These are phyloP conservation scores for Bothriochloa decipiens DNA, from an alignment of 176 grass and related monocot genomes.

Conservation along the genomic window DNA sequence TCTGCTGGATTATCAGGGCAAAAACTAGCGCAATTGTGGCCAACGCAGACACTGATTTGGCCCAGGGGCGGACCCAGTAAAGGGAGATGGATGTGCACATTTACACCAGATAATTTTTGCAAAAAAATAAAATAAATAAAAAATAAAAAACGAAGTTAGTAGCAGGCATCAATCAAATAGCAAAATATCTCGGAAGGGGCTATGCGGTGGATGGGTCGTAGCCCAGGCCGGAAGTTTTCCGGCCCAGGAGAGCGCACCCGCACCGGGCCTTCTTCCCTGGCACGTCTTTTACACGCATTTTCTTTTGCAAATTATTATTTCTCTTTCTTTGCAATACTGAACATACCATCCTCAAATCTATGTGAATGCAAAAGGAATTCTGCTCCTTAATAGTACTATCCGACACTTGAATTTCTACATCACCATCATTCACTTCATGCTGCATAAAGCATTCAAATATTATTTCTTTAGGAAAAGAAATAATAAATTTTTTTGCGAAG, in stretches of 20 bases:
- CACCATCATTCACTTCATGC: too few species aligned
- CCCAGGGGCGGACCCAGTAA: neutral
- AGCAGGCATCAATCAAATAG: neutral
- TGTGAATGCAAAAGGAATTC: too few species aligned
- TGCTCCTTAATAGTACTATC: too few species aligned
- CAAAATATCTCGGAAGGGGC: neutral
- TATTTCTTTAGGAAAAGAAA: too few species aligned
- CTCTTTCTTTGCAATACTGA: too few species aligned
- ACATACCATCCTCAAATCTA: too few species aligned
- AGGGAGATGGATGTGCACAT: neutral
- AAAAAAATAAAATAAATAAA: neutral
- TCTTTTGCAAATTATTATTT: neutral
- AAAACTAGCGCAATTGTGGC: neutral
- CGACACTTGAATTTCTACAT: too few species aligned
- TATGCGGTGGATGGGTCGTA: neutral
- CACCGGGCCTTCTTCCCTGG: neutral
- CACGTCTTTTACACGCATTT: neutral
- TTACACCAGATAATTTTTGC: neutral
- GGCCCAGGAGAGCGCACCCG: neutral
- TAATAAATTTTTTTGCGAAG: too few species aligned
- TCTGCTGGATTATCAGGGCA: neutral
- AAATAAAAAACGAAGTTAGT: neutral
- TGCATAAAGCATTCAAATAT: too few species aligned
- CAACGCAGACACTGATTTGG: neutral
- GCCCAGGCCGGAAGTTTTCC: neutral